Percentiles rank a stretch among this genome's conserved stretches.
phyloP scores from a whole-genome alignment of 1,284 basidiomycete genomes.

The Ganoderma lingzhi region DNA sequence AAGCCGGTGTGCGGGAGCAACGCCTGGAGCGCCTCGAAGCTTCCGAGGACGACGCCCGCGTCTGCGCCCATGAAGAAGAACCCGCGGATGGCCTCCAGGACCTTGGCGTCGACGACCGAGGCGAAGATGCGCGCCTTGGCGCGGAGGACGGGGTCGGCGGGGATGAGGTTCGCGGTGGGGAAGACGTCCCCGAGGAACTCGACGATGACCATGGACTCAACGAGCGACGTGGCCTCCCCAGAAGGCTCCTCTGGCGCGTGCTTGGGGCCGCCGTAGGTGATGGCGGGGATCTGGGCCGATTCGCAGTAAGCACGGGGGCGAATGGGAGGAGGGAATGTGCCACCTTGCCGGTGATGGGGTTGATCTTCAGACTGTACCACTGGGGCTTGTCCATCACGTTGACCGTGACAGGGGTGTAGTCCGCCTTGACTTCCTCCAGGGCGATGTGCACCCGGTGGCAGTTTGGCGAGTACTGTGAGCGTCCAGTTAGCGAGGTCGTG shows the following conservation, averaged over 20 bases:
- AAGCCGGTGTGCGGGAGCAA: slow-evolving; percentile 42
- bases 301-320: background rate
- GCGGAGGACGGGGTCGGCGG: slow-evolving; percentile 59
- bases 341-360: slow-evolving; percentile 66
- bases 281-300: slow-evolving; percentile 9
- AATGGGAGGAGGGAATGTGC: background rate
- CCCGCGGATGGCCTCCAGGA: slow-evolving; percentile 43
- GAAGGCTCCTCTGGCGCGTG: slow-evolving; percentile 60
- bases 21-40: slow-evolving; percentile 42
- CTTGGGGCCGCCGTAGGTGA: slow-evolving; percentile 66
- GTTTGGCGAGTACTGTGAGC: slow-evolving; percentile 9
- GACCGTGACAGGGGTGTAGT: slow-evolving; percentile 58
- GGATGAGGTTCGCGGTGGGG: slow-evolving; percentile 53
- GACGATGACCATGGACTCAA: slow-evolving; percentile 67
- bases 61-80: slow-evolving; percentile 46
- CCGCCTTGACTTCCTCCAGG: slow-evolving; percentile 59
- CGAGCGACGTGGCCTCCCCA: slow-evolving; percentile 61
- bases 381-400: slow-evolving; percentile 69
- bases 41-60: slow-evolving; percentile 44
- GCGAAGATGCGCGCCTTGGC: slow-evolving; percentile 69
- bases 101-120: slow-evolving; percentile 54
- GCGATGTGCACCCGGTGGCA: slow-evolving; percentile 46
- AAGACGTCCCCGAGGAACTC: slow-evolving; percentile 69
- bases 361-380: slow-evolving; percentile 68
- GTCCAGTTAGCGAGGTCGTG: background rate